Evolutionary conservation across 495 filamentous ascomycete genomes (phyloP), one percentile per base, ranked within the genome.

Genomic region (Elasticomyces elasticus): DNA sequence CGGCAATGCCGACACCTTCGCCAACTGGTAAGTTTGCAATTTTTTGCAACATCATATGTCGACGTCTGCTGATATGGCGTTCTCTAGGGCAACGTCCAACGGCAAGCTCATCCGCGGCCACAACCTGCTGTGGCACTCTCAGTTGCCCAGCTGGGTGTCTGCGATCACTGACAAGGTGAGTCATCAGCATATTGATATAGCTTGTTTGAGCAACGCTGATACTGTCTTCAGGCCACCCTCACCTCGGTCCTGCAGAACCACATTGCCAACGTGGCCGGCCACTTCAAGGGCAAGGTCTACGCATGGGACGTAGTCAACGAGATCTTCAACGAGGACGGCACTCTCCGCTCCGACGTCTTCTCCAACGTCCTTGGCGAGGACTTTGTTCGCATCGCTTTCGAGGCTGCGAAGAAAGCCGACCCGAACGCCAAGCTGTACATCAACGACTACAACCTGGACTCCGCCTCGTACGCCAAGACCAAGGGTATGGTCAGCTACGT

Each of bases 241-340:
- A 81, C 76, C 50, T 41, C 63, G 11, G 77, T 76, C 35, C 73
- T 85, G 45, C 61, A 81, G 65, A 79, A 76, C 62, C 81, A 84
- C 71, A 73, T 80, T 59, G 72, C 66, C 0, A 77, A 72, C 12
- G 66, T 82, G 51, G 74, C 81, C 54, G 66, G 65, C 22, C 76
- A 74, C 19, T 85, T 76, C 61, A 78, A 75, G 67, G 81, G 80
- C 60, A 79, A 82, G 72, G 75, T 83, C 62, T 72, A 73, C 54
- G 74, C 68, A 45, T 85, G 77, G 74, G 82, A 86, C 61, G 84
- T 87, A 0, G 73, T 84, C 19, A 84, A 85, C 70, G 79, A 84
- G 64, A 78, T 79, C 61, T 77, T 85, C 70, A 76, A 78, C 67
- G 80, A 85, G 59, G 71, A 77, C 54, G 84, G 81, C 28, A 71